phyloP scores from a whole-genome alignment of 805 yeast genomes.

The Ogataea allantospora region DNA sequence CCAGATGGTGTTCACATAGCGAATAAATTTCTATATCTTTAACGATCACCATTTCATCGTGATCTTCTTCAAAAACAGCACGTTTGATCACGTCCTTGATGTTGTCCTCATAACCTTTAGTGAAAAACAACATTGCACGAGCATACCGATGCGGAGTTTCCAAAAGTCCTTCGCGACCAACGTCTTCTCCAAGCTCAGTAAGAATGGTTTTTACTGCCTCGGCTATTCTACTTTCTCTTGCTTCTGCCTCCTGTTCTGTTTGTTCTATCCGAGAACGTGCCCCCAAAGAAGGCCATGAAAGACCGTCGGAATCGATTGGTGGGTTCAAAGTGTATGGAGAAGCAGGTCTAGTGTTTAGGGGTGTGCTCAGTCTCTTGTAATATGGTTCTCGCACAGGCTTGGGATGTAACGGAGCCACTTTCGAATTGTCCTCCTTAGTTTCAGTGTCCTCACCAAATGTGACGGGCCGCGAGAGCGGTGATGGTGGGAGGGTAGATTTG shows the following conservation, averaged over 20 bases:
- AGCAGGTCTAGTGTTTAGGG: conserved; percentile 72
- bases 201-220: conserved; percentile 77
- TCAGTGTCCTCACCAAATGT: conserved; percentile 11
- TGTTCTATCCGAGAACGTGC: conserved; percentile 76
- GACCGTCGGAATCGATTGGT: conserved; percentile 85
- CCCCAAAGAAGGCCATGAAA: conserved; percentile 92
- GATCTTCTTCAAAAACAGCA: conserved; percentile 97
- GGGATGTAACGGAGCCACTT: conserved; percentile 24
- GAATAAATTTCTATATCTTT: conserved; percentile 91
- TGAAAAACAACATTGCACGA: conserved; percentile 90
- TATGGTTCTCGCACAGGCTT: conserved; percentile 35
- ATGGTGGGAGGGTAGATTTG: conserved; percentile 16
- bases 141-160: conserved; percentile 98
- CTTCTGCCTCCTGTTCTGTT: conserved; percentile 58
- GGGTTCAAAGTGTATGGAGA: conserved; percentile 81
- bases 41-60: conserved; percentile 98
- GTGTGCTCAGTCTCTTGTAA: conserved; percentile 44
- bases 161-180: conserved; percentile 78
- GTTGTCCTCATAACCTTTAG: conserved; percentile 95
- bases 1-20: conserved; percentile 95
- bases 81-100: conserved; percentile 87
- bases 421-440: conserved; percentile 4
- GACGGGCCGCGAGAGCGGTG: conserved; percentile 27
- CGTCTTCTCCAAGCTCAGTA: conserved; percentile 88
- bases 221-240: conserved; percentile 75